Conservation (phyloP, 768 basidiomycete genomes). For the Kwoniella dejecticola region DNA sequence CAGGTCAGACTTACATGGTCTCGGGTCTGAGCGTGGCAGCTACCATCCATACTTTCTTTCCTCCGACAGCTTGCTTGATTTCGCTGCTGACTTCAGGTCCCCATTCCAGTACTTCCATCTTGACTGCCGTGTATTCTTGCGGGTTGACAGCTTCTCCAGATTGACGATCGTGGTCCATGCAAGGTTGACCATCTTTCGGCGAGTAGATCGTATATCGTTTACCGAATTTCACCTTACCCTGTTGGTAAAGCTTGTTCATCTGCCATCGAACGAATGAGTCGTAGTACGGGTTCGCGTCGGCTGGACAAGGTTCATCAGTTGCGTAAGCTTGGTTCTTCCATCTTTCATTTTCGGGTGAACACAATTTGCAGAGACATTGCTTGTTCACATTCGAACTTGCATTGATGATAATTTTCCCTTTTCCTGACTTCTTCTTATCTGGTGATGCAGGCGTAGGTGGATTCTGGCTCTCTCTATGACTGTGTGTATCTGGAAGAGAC, state of each 20-base stretch:
- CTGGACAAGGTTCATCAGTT: slow-evolving; percentile 22
- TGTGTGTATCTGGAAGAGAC: too few species aligned
- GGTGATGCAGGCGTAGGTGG: too few species aligned
- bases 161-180: slow-evolving; percentile 98
- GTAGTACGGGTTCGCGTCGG: slow-evolving; percentile 94
- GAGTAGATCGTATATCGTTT: slow-evolving; percentile 98
- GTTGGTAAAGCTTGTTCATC: slow-evolving; percentile 81
- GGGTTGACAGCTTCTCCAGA: slow-evolving; percentile 94
- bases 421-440: too few species aligned
- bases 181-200: slow-evolving; percentile 97
- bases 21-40: slow-evolving; percentile 95
- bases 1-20: slow-evolving; percentile 73
- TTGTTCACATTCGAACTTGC: too few species aligned
- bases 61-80: slow-evolving; percentile 70
- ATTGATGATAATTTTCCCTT: too few species aligned
- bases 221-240: slow-evolving; percentile 96
- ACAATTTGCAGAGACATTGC: too few species aligned
- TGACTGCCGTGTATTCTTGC: slow-evolving; percentile 90
- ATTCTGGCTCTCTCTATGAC: too few species aligned
- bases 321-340: slow-evolving; percentile 6
- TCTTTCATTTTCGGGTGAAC: not conserved
- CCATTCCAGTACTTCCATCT: slow-evolving; percentile 91
- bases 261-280: slow-evolving; percentile 98
- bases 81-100: slow-evolving; percentile 67
- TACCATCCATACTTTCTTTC: slow-evolving; percentile 84